Conservation (phyloP, 495 filamentous ascomycete genomes). For the Pyrenula aspistea region DNA sequence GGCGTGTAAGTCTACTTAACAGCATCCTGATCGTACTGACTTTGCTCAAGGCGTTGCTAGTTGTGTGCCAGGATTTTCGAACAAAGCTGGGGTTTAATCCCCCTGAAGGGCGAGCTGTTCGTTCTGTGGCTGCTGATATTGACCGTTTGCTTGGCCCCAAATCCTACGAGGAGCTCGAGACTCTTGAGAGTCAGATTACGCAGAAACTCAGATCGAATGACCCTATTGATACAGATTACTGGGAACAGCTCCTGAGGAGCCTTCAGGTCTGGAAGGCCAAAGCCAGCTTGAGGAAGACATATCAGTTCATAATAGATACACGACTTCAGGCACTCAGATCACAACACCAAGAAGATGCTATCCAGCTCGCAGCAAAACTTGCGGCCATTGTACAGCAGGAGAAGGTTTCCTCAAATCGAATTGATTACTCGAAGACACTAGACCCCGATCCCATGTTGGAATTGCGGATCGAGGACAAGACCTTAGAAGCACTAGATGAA, state of each 20-base stretch:
- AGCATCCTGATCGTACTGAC: slow-evolving; percentile 10
- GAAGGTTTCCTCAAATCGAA: background rate
- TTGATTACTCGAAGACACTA: slow-evolving; percentile 16
- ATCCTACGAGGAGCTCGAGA: slow-evolving; percentile 71
- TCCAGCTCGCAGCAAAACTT: slow-evolving; percentile 44
- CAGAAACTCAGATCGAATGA: slow-evolving; percentile 77
- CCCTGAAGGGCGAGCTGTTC: slow-evolving; percentile 61
- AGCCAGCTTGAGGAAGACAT: slow-evolving; percentile 72
- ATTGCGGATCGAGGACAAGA: slow-evolving; percentile 55
- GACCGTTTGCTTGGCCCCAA: slow-evolving; percentile 80
- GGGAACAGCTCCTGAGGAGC: slow-evolving; percentile 82
- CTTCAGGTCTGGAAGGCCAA: slow-evolving; percentile 84
- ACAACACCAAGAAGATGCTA: slow-evolving; percentile 61
- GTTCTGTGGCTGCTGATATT: slow-evolving; percentile 75
- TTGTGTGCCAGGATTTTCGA: slow-evolving; percentile 70
- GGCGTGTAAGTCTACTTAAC: slow-evolving; percentile 43
- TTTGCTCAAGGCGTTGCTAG: slow-evolving; percentile 53
- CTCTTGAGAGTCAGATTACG: slow-evolving; percentile 73
- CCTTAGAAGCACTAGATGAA: slow-evolving; percentile 49
- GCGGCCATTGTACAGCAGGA: slow-evolving; percentile 26
- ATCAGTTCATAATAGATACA: slow-evolving; percentile 62
- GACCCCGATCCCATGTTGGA: slow-evolving; percentile 66
- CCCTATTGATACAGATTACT: slow-evolving; percentile 92
- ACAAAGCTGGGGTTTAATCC: slow-evolving; percentile 37
- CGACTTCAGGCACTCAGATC: slow-evolving; percentile 54